Evolutionary conservation across 2,329 filamentous ascomycete species (phyloP).

Genomic region (Elsinoe australis): DNA sequence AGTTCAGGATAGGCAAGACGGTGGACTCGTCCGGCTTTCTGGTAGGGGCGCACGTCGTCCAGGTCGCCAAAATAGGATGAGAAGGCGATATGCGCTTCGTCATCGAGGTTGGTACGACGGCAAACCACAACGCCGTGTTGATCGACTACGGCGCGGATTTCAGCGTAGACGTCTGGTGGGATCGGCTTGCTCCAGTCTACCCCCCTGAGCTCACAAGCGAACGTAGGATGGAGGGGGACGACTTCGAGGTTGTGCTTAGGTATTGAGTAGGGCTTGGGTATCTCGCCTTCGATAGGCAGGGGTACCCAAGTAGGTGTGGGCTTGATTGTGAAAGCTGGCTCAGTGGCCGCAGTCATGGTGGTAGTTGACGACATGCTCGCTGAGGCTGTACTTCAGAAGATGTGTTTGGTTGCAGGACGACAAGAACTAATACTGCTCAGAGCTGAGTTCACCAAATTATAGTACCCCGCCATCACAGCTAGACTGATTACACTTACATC

Average conservation of each 20-base stretch:
- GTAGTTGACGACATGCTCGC: neutral
- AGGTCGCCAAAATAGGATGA: constrained; percentile 47
- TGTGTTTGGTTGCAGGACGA: no score
- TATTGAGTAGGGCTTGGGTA: neutral
- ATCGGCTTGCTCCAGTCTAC: constrained; percentile 22
- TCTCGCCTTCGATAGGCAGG: neutral
- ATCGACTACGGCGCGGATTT: constrained; percentile 22
- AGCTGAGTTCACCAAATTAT: no score
- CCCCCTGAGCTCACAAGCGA: constrained; percentile 19
- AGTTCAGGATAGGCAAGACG: constrained; percentile 46
- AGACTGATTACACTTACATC: no score
- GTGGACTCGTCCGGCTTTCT: constrained; percentile 39
- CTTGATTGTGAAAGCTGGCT: neutral
- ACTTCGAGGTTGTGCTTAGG: constrained; percentile 1
- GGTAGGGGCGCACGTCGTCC: constrained; percentile 48
- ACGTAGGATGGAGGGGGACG: constrained; percentile 19
- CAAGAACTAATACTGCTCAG: no score
- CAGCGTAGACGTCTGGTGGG: constrained; percentile 19
- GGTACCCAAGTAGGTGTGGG: neutral
- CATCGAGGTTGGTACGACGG: constrained; percentile 44
- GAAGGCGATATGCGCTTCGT: constrained; percentile 47
- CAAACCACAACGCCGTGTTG: constrained; percentile 50
- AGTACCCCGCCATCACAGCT: no score
- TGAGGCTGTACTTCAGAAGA: neutral
- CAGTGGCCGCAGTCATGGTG: neutral